These are phyloP conservation scores for Nannizziopsis barbatae DNA, from an alignment of 2,329 filamentous ascomycete genomes.

Conservation along the genomic window DNA sequence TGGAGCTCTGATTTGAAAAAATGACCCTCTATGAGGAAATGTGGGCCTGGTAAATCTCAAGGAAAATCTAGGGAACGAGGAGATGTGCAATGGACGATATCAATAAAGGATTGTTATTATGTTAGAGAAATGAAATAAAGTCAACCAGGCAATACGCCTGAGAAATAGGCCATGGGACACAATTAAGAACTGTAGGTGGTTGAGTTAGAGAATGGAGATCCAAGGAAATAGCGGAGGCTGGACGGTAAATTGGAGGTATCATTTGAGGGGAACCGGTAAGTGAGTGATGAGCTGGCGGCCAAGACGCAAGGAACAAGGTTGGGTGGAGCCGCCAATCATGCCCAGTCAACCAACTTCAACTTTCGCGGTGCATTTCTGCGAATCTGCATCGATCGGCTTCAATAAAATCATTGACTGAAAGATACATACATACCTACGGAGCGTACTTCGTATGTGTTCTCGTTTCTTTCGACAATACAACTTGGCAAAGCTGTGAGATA, in stretches of 20 bases:
- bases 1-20: constrained; percentile 15
- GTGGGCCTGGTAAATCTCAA: background rate
- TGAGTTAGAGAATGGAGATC: background rate
- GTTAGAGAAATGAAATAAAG: background rate
- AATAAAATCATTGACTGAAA: constrained; percentile 8
- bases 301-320: background rate
- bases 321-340: background rate
- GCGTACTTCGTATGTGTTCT: no score
- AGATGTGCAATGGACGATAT: background rate
- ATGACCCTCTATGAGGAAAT: constrained; percentile 3
- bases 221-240: background rate
- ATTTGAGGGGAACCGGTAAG: background rate
- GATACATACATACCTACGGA: no score
- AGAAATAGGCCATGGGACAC: constrained; percentile 13
- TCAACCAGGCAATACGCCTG: constrained; percentile 12
- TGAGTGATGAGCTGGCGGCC: no score
- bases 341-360: background rate
- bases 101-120: background rate
- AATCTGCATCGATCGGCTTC: background rate
- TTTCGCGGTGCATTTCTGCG: no score
- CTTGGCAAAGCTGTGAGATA: no score
- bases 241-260: background rate
- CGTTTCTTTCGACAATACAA: no score
- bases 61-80: background rate
- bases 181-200: background rate